Percentiles rank a stretch among this genome's conserved stretches.
Conservation (phyloP, 176 grass and related monocot species). For the Otatea glauca region DNA sequence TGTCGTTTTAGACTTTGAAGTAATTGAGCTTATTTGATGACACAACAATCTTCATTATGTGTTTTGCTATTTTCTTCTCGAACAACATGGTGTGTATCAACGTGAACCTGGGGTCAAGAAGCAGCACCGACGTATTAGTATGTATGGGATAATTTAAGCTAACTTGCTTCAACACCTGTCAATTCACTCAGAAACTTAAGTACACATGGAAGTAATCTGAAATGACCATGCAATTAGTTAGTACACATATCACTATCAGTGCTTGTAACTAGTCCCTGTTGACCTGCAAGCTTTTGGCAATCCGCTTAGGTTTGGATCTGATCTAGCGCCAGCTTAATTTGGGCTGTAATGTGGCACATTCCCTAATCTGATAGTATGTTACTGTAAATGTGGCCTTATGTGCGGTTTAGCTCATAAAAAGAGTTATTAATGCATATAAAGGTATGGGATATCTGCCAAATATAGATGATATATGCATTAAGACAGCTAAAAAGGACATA, state of each 20-base stretch:
- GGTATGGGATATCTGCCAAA: slow-evolving; percentile 36
- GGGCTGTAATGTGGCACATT: slow-evolving; percentile 12
- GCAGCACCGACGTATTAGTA: not conserved
- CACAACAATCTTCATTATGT: slow-evolving; percentile 22
- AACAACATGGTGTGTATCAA: slow-evolving; percentile 1
- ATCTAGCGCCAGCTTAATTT: not conserved
- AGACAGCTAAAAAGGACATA: not conserved
- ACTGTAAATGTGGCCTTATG: slow-evolving; percentile 5
- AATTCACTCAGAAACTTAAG: slow-evolving; percentile 19
- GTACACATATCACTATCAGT: slow-evolving; percentile 12
- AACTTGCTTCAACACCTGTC: not conserved
- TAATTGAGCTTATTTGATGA: slow-evolving; percentile 34
- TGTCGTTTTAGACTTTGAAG: not conserved
- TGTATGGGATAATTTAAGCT: slow-evolving; percentile 16
- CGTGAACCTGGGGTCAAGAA: slow-evolving; percentile 18
- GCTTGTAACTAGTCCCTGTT: not conserved
- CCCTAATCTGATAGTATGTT: slow-evolving; percentile 20
- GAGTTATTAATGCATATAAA: slow-evolving; percentile 15
- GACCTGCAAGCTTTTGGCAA: not conserved
- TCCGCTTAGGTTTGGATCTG: not conserved
- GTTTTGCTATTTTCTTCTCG: slow-evolving; percentile 7
- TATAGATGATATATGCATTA: slow-evolving; percentile 13
- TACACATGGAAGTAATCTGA: slow-evolving; percentile 1
- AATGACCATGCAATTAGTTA: not conserved
- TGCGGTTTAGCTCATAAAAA: slow-evolving; percentile 4